Base-by-base conservation (phyloP, 345 rosid species). In the Salix suchowensis region DNA sequence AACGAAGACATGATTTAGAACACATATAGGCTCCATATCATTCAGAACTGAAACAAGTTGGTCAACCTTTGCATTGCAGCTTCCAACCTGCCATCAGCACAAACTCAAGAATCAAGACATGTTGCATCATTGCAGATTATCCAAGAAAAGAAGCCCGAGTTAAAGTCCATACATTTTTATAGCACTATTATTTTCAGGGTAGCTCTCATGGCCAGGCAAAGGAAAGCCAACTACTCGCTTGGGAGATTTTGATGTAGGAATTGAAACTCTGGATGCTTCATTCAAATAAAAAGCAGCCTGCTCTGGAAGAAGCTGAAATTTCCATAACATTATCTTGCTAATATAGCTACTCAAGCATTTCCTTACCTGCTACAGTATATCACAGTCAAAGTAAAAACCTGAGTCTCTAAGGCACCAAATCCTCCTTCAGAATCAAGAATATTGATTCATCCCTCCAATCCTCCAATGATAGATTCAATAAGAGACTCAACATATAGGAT, bases 341-440 rank as follows among this genome's bases (percentile, higher is more conserved):
- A 34, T n/a, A 68, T 37, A 0, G 16, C 14, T 36, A 40, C 23
- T 42, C 12, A 42, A 72, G 48, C n/a, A 62, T 30, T 5, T 37
- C 42, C 28, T 30, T 15, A 60, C 74, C 55, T 55, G 71, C 9
- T 61, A 74, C 32, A 67, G 64, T 40, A 64, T 14, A 77, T 69
- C 32, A 82, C 39, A 73, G 78, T 7, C 44, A 78, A 76, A 74
- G 48, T 19, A 75, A 39, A 62, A 82, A 96, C 99, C 97, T 94
- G 99, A 79, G 88, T 85, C 84, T 93, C 99, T 70, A 94, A 83
- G 80, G 98, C 99, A 48, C 99, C 98, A 87, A 96, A 91, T 42
- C 99, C 99, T 79, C 99, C 99, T 85, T 94, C 99, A 70, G 99
- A 96, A 84, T 96, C 99, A 74, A 96, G 97, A 88, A 92, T 96